Evolutionary conservation across 139 green algal genomes (phyloP), one percentile per base, ranked within the genome.

Genomic region (Chlamydomonas incerta): DNA sequence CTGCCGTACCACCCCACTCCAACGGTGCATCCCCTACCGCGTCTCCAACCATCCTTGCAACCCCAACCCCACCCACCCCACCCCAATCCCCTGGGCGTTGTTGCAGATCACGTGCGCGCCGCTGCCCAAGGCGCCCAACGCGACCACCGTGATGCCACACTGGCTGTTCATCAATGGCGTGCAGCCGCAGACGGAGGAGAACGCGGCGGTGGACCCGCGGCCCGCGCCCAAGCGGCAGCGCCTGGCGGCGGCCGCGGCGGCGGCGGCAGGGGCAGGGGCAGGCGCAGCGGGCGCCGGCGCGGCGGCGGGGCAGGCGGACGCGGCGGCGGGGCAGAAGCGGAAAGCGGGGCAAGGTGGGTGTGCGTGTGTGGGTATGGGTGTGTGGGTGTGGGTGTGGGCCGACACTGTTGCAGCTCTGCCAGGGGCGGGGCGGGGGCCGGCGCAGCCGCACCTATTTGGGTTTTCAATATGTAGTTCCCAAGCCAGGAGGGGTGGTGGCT

Each of bases 111-210:
- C 96, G 28, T 93, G 95, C 29, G 67, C 69, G 4, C 83, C 89
- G 5, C 89, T 99, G 68, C 95, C 96, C 35, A 84, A 80, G 70
- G 37, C 87, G 28, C 96, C 96, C 21, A 73, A 95, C 29, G 95
- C 97, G n/a, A 92, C 93, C 26, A 94, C 90, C 26, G 77, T 98
- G 15, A 81, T 93, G 37, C 86, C 92, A 15, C 97, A 99, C 88
- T 99, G 97, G 97, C 93, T 99, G 1, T 94, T 95, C 21, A 91
- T 99, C 26, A 90, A 99, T 29, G 97, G 97, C 0, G 88, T 96
- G 47, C 96, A 99, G 89, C 96, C 96, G 0, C 77, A 88, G 37
- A 98, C 96, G 46, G 95, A 96, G 47, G 97, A 99, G 87, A 99
- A 99, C 80, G 85, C 91, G 28, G 70, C 81, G 0, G 57, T 92